Evolutionary conservation across 176 grass and related monocot genomes (phyloP), one percentile per base, ranked within the genome.

Genomic region (Eleusine coracana): DNA sequence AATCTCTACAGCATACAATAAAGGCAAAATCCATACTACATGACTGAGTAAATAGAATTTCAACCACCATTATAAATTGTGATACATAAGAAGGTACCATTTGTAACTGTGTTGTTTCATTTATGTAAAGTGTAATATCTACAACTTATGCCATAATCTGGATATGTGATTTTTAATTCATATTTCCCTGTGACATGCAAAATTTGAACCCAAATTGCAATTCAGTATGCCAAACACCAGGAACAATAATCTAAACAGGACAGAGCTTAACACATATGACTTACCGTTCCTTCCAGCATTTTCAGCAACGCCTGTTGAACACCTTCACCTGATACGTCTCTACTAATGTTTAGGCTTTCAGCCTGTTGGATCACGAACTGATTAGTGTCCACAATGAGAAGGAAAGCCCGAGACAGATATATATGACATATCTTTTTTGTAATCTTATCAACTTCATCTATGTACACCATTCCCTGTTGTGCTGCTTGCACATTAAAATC

Each of bases 371-470:
- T 52, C 49, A 74, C 6, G 13, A 55, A 83, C 74, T 86, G 25
- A 71, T 88, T 48, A 76, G 17, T 42, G 34, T 71, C 67, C 29
- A 80, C 56, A 84, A 44, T n/a, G 46, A 76, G 45, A 61, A 36
- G 60, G 52, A 84, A n/a, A 84, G 66, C 58, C 37, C 13, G 56
- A 75, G 39, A 45, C 5, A 76, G 82, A 80, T 48, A 48, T 73
- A 81, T 71, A 49, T 31, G 44, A 1, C 28, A 62, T 73, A 92
- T 93, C 96, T 99, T 99, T 74, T 99, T 99, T 66, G 96, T 99
- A 50, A 99, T 99, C 83, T 99, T 99, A 90, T 99, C 96, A 85
- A 99, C 96, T 96, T 99, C 96, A 85, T 99, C 96, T 55, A 99
- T 99, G 89, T 99, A 99, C 36, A 99, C 96, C 91, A 99, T 99